These are phyloP conservation scores for Moricandia moricandioides DNA, from an alignment of 345 rosid species.

Conservation along the genomic window DNA sequence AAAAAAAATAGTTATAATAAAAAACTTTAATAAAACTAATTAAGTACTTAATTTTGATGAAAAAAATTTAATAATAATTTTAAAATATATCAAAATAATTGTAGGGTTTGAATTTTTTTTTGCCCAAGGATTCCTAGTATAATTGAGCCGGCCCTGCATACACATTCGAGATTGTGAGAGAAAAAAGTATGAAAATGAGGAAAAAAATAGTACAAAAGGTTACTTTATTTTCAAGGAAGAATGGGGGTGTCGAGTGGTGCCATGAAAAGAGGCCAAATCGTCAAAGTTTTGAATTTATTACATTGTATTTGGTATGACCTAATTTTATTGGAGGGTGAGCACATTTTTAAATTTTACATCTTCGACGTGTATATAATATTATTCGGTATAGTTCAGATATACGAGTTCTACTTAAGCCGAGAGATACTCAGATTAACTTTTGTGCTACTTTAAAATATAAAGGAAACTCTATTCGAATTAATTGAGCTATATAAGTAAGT, in stretches of 20 bases:
- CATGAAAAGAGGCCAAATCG: slow-evolving; percentile 41
- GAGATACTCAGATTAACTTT: background rate
- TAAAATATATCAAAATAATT: no score
- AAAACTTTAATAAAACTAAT: no score
- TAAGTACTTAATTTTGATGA: no score
- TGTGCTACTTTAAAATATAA: background rate
- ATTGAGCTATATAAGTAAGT: slow-evolving; percentile 4
- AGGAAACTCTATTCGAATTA: background rate
- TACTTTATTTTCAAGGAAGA: slow-evolving; percentile 72
- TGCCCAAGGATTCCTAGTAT: no score
- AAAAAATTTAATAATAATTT: no score
- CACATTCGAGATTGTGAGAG: background rate
- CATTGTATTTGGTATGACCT: slow-evolving; percentile 35
- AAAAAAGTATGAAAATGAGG: slow-evolving; percentile 7
- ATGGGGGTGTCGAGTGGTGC: slow-evolving; percentile 17
- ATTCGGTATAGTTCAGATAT: background rate
- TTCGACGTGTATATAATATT: background rate
- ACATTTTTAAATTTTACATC: background rate
- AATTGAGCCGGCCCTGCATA: no score
- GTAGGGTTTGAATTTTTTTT: no score
- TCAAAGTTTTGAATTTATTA: slow-evolving; percentile 46
- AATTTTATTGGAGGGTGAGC: slow-evolving; percentile 21
- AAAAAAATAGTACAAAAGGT: slow-evolving; percentile 31
- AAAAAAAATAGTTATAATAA: no score
- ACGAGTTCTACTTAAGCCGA: slow-evolving; percentile 1